These are phyloP conservation scores for Paecilomyces sp. DNA, from an alignment of 2,329 filamentous ascomycete species.

Conservation along the genomic window DNA sequence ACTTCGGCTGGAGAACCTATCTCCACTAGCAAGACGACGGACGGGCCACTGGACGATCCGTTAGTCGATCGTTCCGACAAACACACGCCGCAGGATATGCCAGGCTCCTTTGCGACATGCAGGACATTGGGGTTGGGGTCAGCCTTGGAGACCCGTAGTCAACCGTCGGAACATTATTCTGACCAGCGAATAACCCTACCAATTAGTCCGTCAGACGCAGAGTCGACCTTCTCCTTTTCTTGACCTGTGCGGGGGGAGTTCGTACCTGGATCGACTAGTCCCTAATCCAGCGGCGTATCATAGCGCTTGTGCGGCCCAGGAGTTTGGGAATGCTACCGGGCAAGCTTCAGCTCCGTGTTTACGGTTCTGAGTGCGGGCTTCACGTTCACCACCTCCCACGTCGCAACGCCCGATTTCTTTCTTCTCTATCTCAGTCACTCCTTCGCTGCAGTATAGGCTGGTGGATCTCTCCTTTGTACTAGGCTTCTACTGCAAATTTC, in stretches of 20 bases:
- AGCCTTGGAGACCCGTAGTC: not conserved
- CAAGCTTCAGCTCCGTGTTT: not conserved
- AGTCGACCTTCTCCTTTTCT: conserved; percentile 3
- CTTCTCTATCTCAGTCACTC: conserved; percentile 7
- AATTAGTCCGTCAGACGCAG: not conserved
- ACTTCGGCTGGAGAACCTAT: not conserved
- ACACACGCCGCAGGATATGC: conserved; percentile 2
- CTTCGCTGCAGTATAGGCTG: conserved; percentile 1
- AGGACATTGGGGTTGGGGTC: not conserved
- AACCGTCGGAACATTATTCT: not conserved
- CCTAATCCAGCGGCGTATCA: not conserved
- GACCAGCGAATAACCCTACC: not conserved
- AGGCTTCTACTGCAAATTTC: not conserved
- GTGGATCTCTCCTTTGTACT: not conserved
- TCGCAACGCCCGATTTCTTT: not conserved
- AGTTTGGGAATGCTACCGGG: not conserved
- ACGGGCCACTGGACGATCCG: conserved; percentile 6
- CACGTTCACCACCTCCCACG: not conserved
- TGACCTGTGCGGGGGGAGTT: not conserved
- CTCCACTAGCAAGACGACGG: conserved; percentile 5
- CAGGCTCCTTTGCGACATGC: not conserved
- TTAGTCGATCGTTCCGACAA: conserved; percentile 6
- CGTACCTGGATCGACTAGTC: not conserved
- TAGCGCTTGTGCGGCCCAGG: not conserved
- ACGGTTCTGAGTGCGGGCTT: not conserved